Conservation (phyloP, 73 alveolate genomes). For the Effrenium voratum region DNA sequence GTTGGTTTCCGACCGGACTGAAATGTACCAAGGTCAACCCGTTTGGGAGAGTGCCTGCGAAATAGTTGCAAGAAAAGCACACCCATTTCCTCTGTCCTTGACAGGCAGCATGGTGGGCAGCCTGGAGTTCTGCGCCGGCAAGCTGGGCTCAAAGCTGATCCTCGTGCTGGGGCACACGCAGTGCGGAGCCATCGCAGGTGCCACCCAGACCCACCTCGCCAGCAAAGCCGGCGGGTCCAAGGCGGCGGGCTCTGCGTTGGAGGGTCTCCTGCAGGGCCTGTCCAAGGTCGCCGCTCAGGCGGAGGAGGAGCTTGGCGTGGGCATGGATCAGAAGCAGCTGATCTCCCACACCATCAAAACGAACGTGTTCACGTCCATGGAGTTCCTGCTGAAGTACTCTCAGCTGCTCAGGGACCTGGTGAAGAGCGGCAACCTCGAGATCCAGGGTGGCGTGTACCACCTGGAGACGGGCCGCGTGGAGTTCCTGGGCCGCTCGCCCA, state of each 20-base stretch:
- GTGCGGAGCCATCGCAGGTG: slow-evolving; percentile 48
- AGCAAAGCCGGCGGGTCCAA: slow-evolving; percentile 1
- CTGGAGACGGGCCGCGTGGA: slow-evolving; percentile 47
- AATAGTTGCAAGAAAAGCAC: background rate
- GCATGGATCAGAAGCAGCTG: background rate
- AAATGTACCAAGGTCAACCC: no score
- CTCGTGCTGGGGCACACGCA: slow-evolving; percentile 61
- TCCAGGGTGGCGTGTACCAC: slow-evolving; percentile 45
- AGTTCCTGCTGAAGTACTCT: slow-evolving; percentile 49
- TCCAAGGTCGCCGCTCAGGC: slow-evolving; percentile 11
- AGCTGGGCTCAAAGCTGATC: slow-evolving; percentile 1
- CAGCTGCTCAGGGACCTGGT: background rate
- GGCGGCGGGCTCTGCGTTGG: slow-evolving; percentile 17
- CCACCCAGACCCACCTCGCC: slow-evolving; percentile 18
- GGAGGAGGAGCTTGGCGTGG: slow-evolving; percentile 21
- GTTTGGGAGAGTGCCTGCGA: no score
- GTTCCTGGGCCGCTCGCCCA: slow-evolving; percentile 49
- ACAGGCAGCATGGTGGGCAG: slow-evolving; percentile 20
- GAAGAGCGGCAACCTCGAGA: slow-evolving; percentile 51
- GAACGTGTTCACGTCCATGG: slow-evolving; percentile 43
- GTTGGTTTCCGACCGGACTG: no score
- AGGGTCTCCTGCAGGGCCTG: slow-evolving; percentile 55
- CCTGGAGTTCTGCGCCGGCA: slow-evolving; percentile 53
- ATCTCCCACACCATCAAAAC: background rate
- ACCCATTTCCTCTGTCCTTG: no score